Evolutionary conservation across 257 asterid genomes (phyloP).

Genomic region (Primulina huaijiensis): DNA sequence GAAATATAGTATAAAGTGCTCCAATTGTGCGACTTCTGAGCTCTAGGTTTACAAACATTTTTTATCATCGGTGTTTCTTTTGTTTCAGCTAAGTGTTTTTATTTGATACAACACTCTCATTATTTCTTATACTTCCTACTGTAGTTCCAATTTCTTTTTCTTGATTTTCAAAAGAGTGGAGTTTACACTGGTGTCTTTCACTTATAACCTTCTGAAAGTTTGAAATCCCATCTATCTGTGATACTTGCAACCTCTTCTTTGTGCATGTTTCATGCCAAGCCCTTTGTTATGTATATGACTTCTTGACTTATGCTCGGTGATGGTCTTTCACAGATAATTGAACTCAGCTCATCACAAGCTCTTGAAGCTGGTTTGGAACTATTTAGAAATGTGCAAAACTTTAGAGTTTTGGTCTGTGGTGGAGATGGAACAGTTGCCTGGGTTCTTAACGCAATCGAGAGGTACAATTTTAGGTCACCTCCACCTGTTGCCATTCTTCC

Average conservation of each 20-base stretch:
- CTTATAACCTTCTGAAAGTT: background rate
- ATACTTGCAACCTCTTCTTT: background rate
- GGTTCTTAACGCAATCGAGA: slow-evolving; percentile 85
- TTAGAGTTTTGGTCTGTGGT: slow-evolving; percentile 83
- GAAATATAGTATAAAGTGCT: background rate
- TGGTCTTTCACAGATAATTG: slow-evolving; percentile 53
- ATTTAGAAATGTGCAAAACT: slow-evolving; percentile 58
- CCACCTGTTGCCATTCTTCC: slow-evolving; percentile 92
- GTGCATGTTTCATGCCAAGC: background rate
- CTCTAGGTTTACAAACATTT: background rate
- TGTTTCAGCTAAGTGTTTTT: background rate
- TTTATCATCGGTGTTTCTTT: too few relatives aligned
- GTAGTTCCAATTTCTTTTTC: background rate
- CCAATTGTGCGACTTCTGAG: background rate
- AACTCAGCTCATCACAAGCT: slow-evolving; percentile 69
- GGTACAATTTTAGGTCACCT: slow-evolving; percentile 63
- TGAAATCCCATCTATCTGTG: background rate
- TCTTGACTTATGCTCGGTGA: slow-evolving; percentile 25
- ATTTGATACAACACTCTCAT: background rate
- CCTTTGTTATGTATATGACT: background rate
- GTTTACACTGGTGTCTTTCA: background rate
- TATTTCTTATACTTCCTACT: background rate
- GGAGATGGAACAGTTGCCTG: slow-evolving; percentile 94
- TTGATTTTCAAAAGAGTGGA: background rate
- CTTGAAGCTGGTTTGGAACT: slow-evolving; percentile 77